Evolutionary conservation across 768 basidiomycete species (phyloP), one percentile per base, ranked within the genome.

Genomic region (Suillus fuscotomentosus): DNA sequence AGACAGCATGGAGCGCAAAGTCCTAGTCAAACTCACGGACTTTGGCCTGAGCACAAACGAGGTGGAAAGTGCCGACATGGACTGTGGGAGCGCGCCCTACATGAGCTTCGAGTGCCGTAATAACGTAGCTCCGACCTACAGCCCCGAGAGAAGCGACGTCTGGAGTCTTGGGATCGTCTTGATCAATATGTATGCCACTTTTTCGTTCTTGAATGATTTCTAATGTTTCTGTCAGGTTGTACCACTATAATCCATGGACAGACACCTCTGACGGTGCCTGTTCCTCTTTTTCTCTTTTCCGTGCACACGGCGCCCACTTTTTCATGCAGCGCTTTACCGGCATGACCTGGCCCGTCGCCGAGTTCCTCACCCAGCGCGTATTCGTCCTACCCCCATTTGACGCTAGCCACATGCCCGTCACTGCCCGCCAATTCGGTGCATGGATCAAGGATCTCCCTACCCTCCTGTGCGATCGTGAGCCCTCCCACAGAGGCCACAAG

Each of bases 91-190:
- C 76, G 95, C 95, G 60, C 97, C 97, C 0, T 99, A 99, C 77
- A 98, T 99, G 97, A 96, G 94, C 76, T 98, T 90, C 72, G 97
- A 99, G 82, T 99, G 97, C 80, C 90, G 97, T 76, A 99, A 99
- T 82, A 97, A 98, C 77, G 84, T 95, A 69, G 92, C 91, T 36
- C 96, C 97, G 67, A 92, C 91, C 59, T 99, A 99, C 82, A 86
- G 86, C 68, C 95, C 97, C 66, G 91, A 91, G 70, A 92, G 93
- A 64, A 97, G 97, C 66, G 97, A 99, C 78, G 95, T 99, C 61
- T 99, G 95, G 97, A 98, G 97, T 31, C 84, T 99, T 70, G 97
- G 97, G 67, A 97, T 99, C 75, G 97, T 99, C 68, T 87, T 99
- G 71, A 94, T 99, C 84, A 99, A 99, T 77, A 96, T 99, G 94